phyloP scores from a whole-genome alignment of 352 stramenopile species.

The Phytopythium helicoides region DNA sequence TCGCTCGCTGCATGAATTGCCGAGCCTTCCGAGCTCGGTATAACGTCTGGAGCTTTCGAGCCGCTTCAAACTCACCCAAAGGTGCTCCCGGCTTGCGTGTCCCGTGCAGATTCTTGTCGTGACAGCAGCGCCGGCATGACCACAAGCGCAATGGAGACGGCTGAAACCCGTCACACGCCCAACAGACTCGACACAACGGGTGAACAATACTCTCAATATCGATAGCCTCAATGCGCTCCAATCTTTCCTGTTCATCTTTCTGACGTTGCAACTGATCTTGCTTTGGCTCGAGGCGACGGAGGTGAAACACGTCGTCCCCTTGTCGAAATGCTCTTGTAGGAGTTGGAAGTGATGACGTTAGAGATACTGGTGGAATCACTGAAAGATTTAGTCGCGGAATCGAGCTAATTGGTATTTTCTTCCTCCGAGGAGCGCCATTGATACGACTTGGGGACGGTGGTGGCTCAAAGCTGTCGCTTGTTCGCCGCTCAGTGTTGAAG shows the following conservation, averaged over 20 bases:
- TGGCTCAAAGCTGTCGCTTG: slow-evolving; percentile 55
- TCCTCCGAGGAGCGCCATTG: slow-evolving; percentile 32
- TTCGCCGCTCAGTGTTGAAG: slow-evolving; percentile 63
- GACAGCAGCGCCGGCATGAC: slow-evolving; percentile 67
- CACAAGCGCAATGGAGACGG: slow-evolving; percentile 62
- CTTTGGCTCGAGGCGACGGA: slow-evolving; percentile 53
- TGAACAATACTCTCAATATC: slow-evolving; percentile 67
- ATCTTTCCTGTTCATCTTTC: slow-evolving; percentile 28
- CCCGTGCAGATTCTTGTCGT: slow-evolving; percentile 71
- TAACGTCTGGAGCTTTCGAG: slow-evolving; percentile 73
- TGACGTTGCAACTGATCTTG: slow-evolving; percentile 35
- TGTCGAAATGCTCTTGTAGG: slow-evolving; percentile 18
- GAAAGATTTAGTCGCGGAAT: slow-evolving; percentile 52
- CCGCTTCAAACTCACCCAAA: slow-evolving; percentile 69
- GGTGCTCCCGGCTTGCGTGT: slow-evolving; percentile 26
- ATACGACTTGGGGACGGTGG: not conserved
- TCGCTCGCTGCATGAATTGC: slow-evolving; percentile 43
- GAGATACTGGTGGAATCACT: slow-evolving; percentile 27
- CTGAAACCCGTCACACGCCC: slow-evolving; percentile 72
- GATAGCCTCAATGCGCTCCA: slow-evolving; percentile 53
- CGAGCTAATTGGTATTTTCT: slow-evolving; percentile 33
- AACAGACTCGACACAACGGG: slow-evolving; percentile 72
- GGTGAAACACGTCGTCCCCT: slow-evolving; percentile 17
- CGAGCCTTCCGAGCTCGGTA: slow-evolving; percentile 51
- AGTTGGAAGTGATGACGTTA: slow-evolving; percentile 39